phyloP scores from a whole-genome alignment of 371 early-diverging fungal species.

The Apophysomyces variabilis region DNA sequence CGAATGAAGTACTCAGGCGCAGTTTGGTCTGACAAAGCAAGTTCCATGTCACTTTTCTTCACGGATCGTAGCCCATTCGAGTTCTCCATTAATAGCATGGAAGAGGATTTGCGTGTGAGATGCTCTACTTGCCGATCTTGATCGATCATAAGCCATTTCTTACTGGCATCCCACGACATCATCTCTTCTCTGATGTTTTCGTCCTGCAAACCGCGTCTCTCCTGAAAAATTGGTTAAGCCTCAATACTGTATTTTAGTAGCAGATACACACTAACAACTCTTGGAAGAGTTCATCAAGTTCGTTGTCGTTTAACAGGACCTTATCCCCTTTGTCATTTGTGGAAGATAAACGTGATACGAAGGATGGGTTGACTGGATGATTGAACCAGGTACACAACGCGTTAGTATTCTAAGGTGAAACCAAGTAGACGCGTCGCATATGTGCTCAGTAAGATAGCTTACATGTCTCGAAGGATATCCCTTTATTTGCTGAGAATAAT shows the following conservation, averaged over 20 bases:
- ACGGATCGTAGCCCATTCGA: neutral
- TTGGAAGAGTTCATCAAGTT: neutral
- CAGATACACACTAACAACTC: neutral
- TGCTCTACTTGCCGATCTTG: constrained; percentile 49
- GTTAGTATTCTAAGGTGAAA: neutral
- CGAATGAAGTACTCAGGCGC: constrained; percentile 49
- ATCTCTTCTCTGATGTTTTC: constrained; percentile 32
- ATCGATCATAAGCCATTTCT: constrained; percentile 52
- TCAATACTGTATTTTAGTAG: neutral
- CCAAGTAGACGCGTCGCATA: neutral
- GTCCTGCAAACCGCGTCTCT: constrained; percentile 41
- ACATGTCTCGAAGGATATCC: too few relatives aligned
- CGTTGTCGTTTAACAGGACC: neutral
- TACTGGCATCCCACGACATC: constrained; percentile 37
- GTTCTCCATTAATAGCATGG: constrained; percentile 13
- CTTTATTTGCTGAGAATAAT: neutral
- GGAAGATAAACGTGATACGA: neutral
- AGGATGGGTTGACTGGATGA: neutral
- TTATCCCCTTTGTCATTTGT: neutral
- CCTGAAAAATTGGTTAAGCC: constrained; percentile 14
- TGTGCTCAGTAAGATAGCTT: neutral
- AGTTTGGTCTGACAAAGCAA: constrained; percentile 18
- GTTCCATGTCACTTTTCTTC: neutral
- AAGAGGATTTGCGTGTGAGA: constrained; percentile 14
- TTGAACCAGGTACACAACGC: neutral